Evolutionary conservation across 495 filamentous ascomycete genomes (phyloP).

Genomic region (Aspergillus steynii): DNA sequence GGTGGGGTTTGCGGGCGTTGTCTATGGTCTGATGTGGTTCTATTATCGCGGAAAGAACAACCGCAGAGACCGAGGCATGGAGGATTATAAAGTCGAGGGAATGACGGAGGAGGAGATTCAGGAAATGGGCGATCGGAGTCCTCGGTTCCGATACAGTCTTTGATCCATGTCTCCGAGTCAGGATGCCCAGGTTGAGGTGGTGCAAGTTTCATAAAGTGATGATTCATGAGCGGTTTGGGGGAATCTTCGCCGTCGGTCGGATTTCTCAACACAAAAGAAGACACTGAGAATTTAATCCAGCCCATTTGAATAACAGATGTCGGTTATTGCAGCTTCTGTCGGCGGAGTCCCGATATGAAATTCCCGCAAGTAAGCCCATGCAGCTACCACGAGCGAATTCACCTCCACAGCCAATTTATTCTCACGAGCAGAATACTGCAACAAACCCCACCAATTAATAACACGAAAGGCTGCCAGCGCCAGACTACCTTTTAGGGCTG

Average conservation of each 20-base stretch:
- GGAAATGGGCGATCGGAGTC: conserved; percentile 70
- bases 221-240: neutral
- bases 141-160: conserved; percentile 55
- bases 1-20: conserved; percentile 37
- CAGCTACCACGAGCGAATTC: too few species aligned
- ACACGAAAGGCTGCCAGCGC: neutral
- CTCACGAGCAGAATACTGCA: too few species aligned
- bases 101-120: conserved; percentile 64
- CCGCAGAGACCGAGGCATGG: conserved; percentile 50
- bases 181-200: neutral
- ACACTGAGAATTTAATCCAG: too few species aligned
- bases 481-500: conserved; percentile 10
- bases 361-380: neutral
- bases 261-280: too few species aligned
- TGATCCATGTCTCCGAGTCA: neutral
- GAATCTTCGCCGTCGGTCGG: neutral
- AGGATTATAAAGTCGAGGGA: conserved; percentile 54
- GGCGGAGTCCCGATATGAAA: neutral
- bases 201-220: neutral
- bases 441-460: too few species aligned
- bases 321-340: too few species aligned
- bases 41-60: conserved; percentile 57
- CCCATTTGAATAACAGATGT: too few species aligned
- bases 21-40: conserved; percentile 56
- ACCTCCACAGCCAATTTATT: neutral